Evolutionary conservation across 2,329 filamentous ascomycete species (phyloP).

Genomic region (Nothopassalora personata): DNA sequence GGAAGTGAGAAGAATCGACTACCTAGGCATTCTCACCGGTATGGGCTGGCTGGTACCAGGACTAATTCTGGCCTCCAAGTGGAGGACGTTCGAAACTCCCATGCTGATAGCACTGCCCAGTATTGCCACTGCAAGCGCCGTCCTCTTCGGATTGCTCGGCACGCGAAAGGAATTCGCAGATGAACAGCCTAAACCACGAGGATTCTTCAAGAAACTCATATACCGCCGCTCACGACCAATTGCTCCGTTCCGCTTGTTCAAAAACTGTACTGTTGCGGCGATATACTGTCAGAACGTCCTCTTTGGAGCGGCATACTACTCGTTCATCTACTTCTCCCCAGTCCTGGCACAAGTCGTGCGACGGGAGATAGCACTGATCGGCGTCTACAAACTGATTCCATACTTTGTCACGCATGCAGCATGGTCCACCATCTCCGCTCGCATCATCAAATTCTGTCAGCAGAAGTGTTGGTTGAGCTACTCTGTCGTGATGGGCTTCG

Average conservation of each 20-base stretch:
- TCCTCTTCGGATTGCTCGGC: slow-evolving; percentile 13
- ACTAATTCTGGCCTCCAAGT: slow-evolving; percentile 16
- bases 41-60: slow-evolving; percentile 9
- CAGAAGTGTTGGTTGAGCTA: slow-evolving; percentile 12
- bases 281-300: slow-evolving; percentile 21
- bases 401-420: slow-evolving; percentile 20
- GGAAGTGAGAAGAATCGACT: slow-evolving; percentile 18
- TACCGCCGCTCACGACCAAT: slow-evolving; percentile 16
- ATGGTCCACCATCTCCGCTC: slow-evolving; percentile 17
- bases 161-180: slow-evolving; percentile 3
- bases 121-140: slow-evolving; percentile 5
- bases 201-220: background rate
- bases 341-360: slow-evolving; percentile 17
- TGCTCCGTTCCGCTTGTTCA: slow-evolving; percentile 22
- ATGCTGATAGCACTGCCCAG: slow-evolving; percentile 10
- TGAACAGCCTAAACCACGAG: background rate
- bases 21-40: slow-evolving; percentile 16
- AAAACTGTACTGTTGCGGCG: slow-evolving; percentile 18
- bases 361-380: slow-evolving; percentile 8
- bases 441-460: slow-evolving; percentile 9
- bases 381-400: slow-evolving; percentile 13
- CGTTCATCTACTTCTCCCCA: slow-evolving; percentile 22
- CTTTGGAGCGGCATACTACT: slow-evolving; percentile 21
- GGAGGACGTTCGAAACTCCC: slow-evolving; percentile 1
- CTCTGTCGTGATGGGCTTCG: slow-evolving; percentile 15